A percentile compares a stretch with the other conserved stretches of the same genome.
phyloP scores from a whole-genome alignment of 208 protist genomes.

The Crithidia acanthocephali region DNA sequence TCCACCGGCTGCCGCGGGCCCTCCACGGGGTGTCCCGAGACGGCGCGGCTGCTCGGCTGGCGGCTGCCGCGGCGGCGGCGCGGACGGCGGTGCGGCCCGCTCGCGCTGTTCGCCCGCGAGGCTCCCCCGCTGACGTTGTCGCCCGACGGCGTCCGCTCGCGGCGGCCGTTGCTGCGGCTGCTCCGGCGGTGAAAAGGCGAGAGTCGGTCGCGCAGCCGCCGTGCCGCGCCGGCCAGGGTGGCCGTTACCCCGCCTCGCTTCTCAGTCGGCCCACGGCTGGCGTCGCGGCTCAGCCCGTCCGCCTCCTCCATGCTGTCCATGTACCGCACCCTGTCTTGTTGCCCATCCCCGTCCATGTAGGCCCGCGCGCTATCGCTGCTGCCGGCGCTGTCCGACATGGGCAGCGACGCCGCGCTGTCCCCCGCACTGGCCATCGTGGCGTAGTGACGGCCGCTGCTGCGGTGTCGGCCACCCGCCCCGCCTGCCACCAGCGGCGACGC shows the following conservation, averaged over 20 bases:
- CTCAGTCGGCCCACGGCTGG: neutral
- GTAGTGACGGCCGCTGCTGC: neutral
- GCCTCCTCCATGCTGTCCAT: slow-evolving; percentile 16
- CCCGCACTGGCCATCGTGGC: neutral
- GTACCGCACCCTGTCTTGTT: neutral
- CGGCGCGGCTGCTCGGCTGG: neutral
- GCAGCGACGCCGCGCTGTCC: slow-evolving; percentile 3
- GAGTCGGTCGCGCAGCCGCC: slow-evolving; percentile 16
- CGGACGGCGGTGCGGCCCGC: neutral
- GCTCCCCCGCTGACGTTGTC: neutral
- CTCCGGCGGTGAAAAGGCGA: slow-evolving; percentile 3
- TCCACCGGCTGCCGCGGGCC: slow-evolving; percentile 22
- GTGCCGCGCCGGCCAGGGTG: neutral
- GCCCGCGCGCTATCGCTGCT: slow-evolving; percentile 17
- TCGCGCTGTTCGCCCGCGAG: neutral
- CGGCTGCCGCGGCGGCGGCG: slow-evolving; percentile 10
- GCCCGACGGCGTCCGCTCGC: neutral
- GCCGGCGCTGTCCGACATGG: slow-evolving; percentile 21
- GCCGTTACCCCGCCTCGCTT: neutral
- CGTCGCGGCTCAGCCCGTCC: slow-evolving; percentile 7
- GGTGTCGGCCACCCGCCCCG: too few species aligned
- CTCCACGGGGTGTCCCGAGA: neutral
- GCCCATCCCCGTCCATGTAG: slow-evolving; percentile 7
- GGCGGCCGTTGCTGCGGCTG: slow-evolving; percentile 4
- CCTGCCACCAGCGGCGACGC: neutral